Percentiles rank a stretch among this genome's conserved stretches.
Conservation (phyloP, 306 rosid species). For the Arachis hypogaea region DNA sequence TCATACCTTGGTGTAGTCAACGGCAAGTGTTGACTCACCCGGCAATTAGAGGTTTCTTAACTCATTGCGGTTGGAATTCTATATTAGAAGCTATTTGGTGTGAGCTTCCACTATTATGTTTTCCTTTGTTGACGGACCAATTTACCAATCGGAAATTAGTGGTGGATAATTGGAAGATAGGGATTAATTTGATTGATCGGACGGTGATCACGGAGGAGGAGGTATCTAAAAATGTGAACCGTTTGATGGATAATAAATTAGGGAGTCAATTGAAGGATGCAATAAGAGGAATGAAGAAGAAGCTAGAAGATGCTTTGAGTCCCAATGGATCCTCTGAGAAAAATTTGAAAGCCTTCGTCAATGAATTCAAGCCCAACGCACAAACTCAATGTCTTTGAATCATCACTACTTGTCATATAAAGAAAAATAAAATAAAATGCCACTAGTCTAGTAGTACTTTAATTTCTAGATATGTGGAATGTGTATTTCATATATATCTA, state of each 20-base stretch:
- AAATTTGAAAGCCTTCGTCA: slow-evolving; percentile 47
- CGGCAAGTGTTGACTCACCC: slow-evolving; percentile 53
- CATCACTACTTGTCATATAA: not conserved
- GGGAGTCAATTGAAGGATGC: slow-evolving; percentile 39
- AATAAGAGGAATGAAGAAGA: slow-evolving; percentile 38
- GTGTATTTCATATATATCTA: too few species aligned
- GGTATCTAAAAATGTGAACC: slow-evolving; percentile 45
- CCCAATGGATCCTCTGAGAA: slow-evolving; percentile 54
- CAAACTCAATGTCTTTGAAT: not conserved
- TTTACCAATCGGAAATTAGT: slow-evolving; percentile 62
- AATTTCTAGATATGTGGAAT: too few species aligned
- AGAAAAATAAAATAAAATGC: not conserved
- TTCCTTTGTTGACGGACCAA: slow-evolving; percentile 62
- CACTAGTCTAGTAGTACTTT: not conserved
- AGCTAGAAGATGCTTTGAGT: slow-evolving; percentile 43
- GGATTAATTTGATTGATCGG: slow-evolving; percentile 44
- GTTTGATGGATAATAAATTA: slow-evolving; percentile 48
- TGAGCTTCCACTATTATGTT: slow-evolving; percentile 55
- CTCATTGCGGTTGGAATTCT: slow-evolving; percentile 75
- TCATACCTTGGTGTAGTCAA: slow-evolving; percentile 66
- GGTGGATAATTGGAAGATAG: slow-evolving; percentile 70
- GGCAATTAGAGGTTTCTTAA: slow-evolving; percentile 56
- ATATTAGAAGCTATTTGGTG: slow-evolving; percentile 62
- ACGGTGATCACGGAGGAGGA: slow-evolving; percentile 27
- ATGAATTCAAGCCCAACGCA: slow-evolving; percentile 32